Evolutionary conservation across 148 eudicot genomes (phyloP), one percentile per base, ranked within the genome.

Genomic region (Nepenthes mirabilis): DNA sequence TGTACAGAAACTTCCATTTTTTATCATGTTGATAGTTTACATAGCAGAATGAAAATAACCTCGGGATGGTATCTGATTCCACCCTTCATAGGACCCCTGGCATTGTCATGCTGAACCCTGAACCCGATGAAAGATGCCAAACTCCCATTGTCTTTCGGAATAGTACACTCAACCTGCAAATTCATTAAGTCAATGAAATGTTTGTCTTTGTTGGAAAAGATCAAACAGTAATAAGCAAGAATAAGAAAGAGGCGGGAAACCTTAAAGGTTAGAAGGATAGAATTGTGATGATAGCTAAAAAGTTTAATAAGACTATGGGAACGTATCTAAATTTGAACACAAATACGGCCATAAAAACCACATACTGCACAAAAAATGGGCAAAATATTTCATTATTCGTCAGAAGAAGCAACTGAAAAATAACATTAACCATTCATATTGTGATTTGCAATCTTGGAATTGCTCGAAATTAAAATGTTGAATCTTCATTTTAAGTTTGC

Each of bases 31-130:
- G 6, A 52, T 50, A 50, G 11, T 10, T 10, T n/a, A 8, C 2
- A 33, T 5, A 55, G 8, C 11, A 62, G 36, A 59, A 50, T 14
- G 32, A 40, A 13, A 75, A 75, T 59, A 55, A 91, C 98, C 97
- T 93, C 99, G 12, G 96, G 99, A 66, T 93, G 99, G 75, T 89
- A 93, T 84, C 99, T 84, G 63, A 93, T 93, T 64, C 99, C 99
- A 45, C 99, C 99, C 69, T 93, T 93, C 99, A 93, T 93, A 67
- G 99, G 99, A 58, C 99, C 99, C 67, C 99, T 77, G 47, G 99
- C 83, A 75, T 93, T 93, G 67, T 93, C 98, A 73, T 93, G 98
- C 56, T 93, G 98, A 67, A 93, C 76, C 61, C 99, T 79, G 78
- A 93, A 93, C 47, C 99, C 99, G 47, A 93, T 85, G 63, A 72